Evolutionary conservation across 2,329 filamentous ascomycete species (phyloP).

Genomic region (Aciculosporium take): DNA sequence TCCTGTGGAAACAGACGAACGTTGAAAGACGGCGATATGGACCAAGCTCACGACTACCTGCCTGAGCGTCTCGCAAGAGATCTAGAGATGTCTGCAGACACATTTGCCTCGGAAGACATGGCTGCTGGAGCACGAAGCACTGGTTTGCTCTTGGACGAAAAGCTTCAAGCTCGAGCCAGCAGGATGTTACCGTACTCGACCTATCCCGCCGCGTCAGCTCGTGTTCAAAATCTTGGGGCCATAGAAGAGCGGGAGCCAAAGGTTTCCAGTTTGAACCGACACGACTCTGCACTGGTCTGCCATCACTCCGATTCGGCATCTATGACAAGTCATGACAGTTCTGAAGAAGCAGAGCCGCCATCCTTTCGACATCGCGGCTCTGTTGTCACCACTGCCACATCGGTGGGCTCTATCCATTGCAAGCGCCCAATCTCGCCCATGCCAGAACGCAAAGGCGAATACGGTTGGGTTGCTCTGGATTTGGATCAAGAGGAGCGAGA

Average conservation of each 20-base stretch:
- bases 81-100: slow-evolving; percentile 31
- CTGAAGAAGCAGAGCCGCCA: slow-evolving; percentile 18
- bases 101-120: slow-evolving; percentile 37
- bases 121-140: slow-evolving; percentile 34
- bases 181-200: slow-evolving; percentile 11
- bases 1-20: slow-evolving; percentile 9
- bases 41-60: slow-evolving; percentile 29
- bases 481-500: slow-evolving; percentile 18
- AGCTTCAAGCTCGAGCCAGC: slow-evolving; percentile 7
- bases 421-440: slow-evolving; percentile 11
- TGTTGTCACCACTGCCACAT: slow-evolving; percentile 22
- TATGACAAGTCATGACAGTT: slow-evolving; percentile 16
- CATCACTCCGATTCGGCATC: slow-evolving; percentile 21
- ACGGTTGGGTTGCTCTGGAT: slow-evolving; percentile 25
- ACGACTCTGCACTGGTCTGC: slow-evolving; percentile 11
- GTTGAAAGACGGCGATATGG: slow-evolving; percentile 16
- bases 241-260: slow-evolving; percentile 24
- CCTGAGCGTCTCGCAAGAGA: slow-evolving; percentile 43
- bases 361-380: slow-evolving; percentile 21
- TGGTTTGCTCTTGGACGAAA: slow-evolving; percentile 19
- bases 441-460: slow-evolving; percentile 10
- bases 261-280: slow-evolving; percentile 19
- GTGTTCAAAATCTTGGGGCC: slow-evolving; percentile 18
- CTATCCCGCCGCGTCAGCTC: slow-evolving; percentile 16
- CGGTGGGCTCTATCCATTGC: slow-evolving; percentile 18